Evolutionary conservation across 805 yeast genomes (phyloP).

Genomic region (Candida sonorensis): DNA sequence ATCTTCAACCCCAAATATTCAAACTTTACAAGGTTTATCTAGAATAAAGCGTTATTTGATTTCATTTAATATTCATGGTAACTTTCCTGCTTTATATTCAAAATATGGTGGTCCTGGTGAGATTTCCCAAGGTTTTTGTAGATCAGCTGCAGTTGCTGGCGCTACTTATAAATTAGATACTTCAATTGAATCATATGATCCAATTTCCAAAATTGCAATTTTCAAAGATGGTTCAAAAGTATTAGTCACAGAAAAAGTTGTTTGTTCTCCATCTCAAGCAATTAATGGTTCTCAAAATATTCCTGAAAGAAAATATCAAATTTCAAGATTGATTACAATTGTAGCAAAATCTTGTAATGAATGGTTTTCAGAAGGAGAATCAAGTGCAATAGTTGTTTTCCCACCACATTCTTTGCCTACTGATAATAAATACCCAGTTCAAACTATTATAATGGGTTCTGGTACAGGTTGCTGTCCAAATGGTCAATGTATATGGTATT

Average conservation of each 20-base stretch:
- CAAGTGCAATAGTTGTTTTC: conserved; percentile 83
- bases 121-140: conserved; percentile 90
- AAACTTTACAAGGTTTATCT: conserved; percentile 68
- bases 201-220: conserved; percentile 55
- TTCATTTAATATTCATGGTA: conserved; percentile 88
- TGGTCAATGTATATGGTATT: conserved; percentile 89
- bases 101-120: conserved; percentile 97
- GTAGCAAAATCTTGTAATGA: conserved; percentile 84
- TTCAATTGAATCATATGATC: conserved; percentile 56
- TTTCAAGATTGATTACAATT: conserved; percentile 72
- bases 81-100: conserved; percentile 85
- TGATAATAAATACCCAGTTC: conserved; percentile 67
- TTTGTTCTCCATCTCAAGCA: conserved; percentile 67
- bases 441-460: conserved; percentile 79
- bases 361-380: conserved; percentile 86
- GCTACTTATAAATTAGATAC: conserved; percentile 85
- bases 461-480: conserved; percentile 81
- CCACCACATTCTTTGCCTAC: conserved; percentile 76
- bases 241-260: conserved; percentile 70
- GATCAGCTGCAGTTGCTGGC: conserved; percentile 98
- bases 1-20: conserved; percentile 51
- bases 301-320: conserved; percentile 42
- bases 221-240: conserved; percentile 72
- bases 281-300: conserved; percentile 35
- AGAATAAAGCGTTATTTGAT: conserved; percentile 77